Percentiles rank a stretch among this genome's conserved stretches.
Conservation (phyloP, 441 rosid species). For the Macaranga tanarius region DNA sequence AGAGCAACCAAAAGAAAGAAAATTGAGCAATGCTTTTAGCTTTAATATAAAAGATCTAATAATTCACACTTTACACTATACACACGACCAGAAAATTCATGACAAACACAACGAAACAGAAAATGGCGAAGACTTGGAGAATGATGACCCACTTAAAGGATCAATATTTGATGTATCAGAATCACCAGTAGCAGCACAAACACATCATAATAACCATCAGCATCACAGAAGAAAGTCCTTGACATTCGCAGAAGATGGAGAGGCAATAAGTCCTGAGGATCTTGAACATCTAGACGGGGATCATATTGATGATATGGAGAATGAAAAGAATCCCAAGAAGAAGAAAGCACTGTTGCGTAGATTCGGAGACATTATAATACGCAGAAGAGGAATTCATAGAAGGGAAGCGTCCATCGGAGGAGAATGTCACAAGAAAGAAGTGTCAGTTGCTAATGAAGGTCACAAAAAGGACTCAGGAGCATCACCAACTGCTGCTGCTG, state of each 20-base stretch:
- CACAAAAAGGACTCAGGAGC: constrained; percentile 5
- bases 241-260: constrained; percentile 42
- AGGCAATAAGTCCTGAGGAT: constrained; percentile 44
- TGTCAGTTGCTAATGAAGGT: background rate
- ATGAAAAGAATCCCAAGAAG: constrained; percentile 51
- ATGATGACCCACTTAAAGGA: constrained; percentile 60
- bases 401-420: constrained; percentile 39
- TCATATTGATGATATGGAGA: constrained; percentile 50
- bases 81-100: constrained; percentile 29
- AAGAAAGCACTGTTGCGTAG: constrained; percentile 71
- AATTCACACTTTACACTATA: constrained; percentile 36
- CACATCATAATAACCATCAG: background rate
- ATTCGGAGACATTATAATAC: constrained; percentile 61
- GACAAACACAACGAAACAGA: constrained; percentile 15
- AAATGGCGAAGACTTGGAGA: constrained; percentile 25
- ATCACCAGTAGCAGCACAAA: constrained; percentile 42
- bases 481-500: background rate
- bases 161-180: constrained; percentile 68
- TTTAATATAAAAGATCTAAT: constrained; percentile 55
- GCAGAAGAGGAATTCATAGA: constrained; percentile 46
- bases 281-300: constrained; percentile 42
- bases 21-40: constrained; percentile 37
- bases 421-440: constrained; percentile 24
- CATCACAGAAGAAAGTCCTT: constrained; percentile 39
- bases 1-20: constrained; percentile 33